These are phyloP conservation scores for Dovyalis caffra DNA, from an alignment of 345 rosid species.

Conservation along the genomic window DNA sequence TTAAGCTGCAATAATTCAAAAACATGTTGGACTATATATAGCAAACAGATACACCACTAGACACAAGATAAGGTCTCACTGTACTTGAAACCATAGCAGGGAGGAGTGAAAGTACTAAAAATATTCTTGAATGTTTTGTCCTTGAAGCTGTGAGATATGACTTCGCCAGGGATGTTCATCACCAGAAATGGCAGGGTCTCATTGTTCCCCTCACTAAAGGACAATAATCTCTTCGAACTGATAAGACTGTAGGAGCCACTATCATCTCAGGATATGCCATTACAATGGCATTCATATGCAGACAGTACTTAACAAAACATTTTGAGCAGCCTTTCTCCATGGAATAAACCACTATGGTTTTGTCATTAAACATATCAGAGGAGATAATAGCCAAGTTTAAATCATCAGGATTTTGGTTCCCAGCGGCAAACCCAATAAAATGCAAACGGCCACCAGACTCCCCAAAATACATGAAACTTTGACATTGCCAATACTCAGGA, in stretches of 20 bases:
- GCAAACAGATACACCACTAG: too few species aligned
- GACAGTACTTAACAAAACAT: constrained; percentile 4
- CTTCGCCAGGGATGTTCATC: neutral
- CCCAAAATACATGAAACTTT: neutral
- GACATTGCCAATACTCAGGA: constrained; percentile 1
- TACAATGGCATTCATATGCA: constrained; percentile 1
- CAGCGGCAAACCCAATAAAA: constrained; percentile 1
- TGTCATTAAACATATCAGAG: neutral
- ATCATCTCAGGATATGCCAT: constrained; percentile 13
- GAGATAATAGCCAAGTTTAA: too few species aligned
- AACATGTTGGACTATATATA: too few species aligned
- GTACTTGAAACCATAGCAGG: too few species aligned
- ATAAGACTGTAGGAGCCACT: neutral
- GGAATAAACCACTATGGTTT: constrained; percentile 15
- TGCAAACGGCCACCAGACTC: constrained; percentile 6
- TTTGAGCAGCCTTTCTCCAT: constrained; percentile 6
- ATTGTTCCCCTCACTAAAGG: neutral
- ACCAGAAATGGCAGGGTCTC: neutral
- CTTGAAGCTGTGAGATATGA: neutral
- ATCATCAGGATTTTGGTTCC: neutral
- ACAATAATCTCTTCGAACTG: neutral
- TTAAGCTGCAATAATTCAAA: too few species aligned
- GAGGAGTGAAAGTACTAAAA: neutral
- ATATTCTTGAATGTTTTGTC: constrained; percentile 2
- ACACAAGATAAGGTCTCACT: too few species aligned